Evolutionary conservation across 257 asterid species (phyloP), one percentile per base, ranked within the genome.

Genomic region (Capsicum chinense): DNA sequence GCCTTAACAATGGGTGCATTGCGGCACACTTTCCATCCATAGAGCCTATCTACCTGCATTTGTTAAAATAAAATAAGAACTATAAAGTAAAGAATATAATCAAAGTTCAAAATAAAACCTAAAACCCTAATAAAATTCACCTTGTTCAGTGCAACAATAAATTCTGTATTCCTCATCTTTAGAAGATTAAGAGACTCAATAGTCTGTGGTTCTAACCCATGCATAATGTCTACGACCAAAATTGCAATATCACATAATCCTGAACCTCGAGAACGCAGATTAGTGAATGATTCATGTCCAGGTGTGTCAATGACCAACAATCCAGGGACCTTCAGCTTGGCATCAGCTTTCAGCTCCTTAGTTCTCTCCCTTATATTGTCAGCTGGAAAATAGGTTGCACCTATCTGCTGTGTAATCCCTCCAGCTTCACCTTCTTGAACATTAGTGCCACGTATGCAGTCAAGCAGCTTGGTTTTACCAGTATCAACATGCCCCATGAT

Each of bases 401-500:
- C 99, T 88, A 95, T 97, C 88, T 97, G 99, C 86, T 97, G 99
- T 21, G 99, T 97, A 86, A 94, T 95, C 80, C 99, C 99, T 85
- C 99, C 99, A 84, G 99, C 99, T 90, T 97, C 99, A 47, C 99
- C 99, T 91, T 94, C 99, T 91, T 97, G 99, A 88, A 97, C 99
- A 89, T 94, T 92, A 82, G 99, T 95, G 57, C 99, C 97, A 86
- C 99, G 88, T 85, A 97, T 94, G 90, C 99, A 97, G 78, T 97
- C 99, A 79, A 97, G 99, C 83, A 97, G 89, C 90, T 95, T 95
- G 35, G 99, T 97, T 89, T 97, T 97, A 79, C 99, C 99, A 54
- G 99, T 93, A 91, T 97, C 99, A 47, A 97, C 99, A 78, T 97
- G 99, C 15, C 99, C 99, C 99, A 95, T 97, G 71, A 97, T 97